Conservation (phyloP, 1,284 basidiomycete genomes). For the Grifola frondosa region DNA sequence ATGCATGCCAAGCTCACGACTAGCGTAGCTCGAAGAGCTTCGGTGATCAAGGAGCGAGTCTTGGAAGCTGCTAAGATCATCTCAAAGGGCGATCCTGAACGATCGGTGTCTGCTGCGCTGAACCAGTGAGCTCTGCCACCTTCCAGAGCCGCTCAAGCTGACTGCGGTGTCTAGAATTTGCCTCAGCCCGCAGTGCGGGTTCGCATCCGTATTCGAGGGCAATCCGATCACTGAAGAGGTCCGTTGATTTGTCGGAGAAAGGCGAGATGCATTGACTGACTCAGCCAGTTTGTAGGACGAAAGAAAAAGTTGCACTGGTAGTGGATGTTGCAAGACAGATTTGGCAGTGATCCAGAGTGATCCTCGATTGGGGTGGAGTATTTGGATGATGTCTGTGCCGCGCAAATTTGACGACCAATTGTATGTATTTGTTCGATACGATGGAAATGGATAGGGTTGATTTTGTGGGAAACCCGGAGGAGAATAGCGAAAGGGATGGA, state of each 20-base stretch:
- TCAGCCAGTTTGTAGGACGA: conserved; percentile 24
- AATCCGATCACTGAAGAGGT: conserved; percentile 62
- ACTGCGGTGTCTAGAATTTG: conserved; percentile 44
- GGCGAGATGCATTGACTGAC: background rate
- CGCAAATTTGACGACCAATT: background rate
- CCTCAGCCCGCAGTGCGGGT: conserved; percentile 75
- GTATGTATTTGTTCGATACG: background rate
- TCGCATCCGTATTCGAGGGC: conserved; percentile 67
- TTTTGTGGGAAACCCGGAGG: no score
- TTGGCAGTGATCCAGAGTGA: conserved; percentile 33
- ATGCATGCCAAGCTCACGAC: conserved; percentile 5
- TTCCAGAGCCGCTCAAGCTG: conserved; percentile 4
- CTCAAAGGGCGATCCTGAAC: conserved; percentile 48
- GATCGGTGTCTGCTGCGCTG: conserved; percentile 52
- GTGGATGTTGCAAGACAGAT: conserved; percentile 52
- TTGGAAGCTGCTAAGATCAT: conserved; percentile 62
- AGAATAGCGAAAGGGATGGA: no score
- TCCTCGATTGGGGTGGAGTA: background rate
- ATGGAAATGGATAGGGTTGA: background rate
- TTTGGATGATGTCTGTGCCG: background rate
- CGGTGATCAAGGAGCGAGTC: conserved; percentile 56
- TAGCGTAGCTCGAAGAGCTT: conserved; percentile 55
- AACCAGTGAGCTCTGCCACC: conserved; percentile 46
- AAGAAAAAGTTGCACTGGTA: conserved; percentile 50
- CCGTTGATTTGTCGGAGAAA: conserved; percentile 13